Base-by-base conservation (phyloP, 1,284 basidiomycete genomes). In the Naganishia liquefaciens region DNA sequence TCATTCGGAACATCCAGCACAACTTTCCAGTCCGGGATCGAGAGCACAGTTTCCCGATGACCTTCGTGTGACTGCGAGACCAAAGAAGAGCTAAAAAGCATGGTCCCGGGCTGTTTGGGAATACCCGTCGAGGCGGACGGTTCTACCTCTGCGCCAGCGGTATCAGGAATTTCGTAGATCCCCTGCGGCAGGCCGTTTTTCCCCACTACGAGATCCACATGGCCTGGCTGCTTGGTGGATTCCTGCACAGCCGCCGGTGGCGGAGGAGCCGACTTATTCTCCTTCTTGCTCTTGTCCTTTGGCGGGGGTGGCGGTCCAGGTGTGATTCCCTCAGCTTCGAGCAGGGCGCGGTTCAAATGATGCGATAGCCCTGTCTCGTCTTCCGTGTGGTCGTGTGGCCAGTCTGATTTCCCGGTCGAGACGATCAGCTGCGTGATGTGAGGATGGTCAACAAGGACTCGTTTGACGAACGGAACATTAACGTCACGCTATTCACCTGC, bases 1-100 rank as follows among this genome's bases (percentile, higher is more conserved):
- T 86, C 84, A 52, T 84, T 81, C 37, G 85, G 83, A 19, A 94
- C 85, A 58, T 87, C 87, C 5, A 84, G 82, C 25, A 92, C 83
- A 55, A 91, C 82, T 70, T 87, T 91, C 81, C 88, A 96, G 78
- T 97, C 93, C 5, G 93, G 93, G 72, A 97, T 87, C 1, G 96
- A 84, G 54, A 97, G 82, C 19, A 91, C 87, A 0, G 88, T 89
- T 68, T 81, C 76, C 66, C 91, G 87, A 50, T 81, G 77, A 60
- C 84, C 82, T 58, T 83, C 77, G 70, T 88, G 85, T 54, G 81
- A 81, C 73, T 93, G 90, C 70, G 88, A 91, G 47, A 89, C 89
- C 72, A 93, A 89, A 33, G 91, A 82, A 54, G 93, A 87, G 6
- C 89, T 87, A 63, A 91, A 82, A 3, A 84, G 81, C 62, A 85